These are phyloP conservation scores for Kwoniella sp. DNA, from an alignment of 768 basidiomycete species.

Conservation along the genomic window DNA sequence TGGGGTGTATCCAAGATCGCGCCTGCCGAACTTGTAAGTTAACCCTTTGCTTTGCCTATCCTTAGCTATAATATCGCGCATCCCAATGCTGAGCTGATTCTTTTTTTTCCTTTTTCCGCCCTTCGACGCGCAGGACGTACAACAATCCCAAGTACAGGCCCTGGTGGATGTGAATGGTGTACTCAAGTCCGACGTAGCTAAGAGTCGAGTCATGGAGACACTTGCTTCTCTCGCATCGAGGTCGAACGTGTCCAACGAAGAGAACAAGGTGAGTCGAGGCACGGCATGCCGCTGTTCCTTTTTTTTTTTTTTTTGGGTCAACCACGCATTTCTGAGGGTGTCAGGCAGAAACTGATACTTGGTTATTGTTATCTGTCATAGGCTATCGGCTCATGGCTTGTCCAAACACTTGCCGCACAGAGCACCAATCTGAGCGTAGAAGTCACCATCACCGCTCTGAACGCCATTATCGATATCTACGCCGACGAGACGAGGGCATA, in stretches of 20 bases:
- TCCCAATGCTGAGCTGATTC: no score
- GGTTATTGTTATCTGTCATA: slow-evolving; percentile 30
- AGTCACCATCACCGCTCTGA: slow-evolving; percentile 72
- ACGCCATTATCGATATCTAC: slow-evolving; percentile 88
- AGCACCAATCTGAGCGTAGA: slow-evolving; percentile 61
- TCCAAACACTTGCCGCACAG: slow-evolving; percentile 59
- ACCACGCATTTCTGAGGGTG: no score
- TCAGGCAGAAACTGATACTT: no score
- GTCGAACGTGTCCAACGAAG: slow-evolving; percentile 63
- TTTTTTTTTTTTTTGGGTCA: no score
- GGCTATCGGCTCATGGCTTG: slow-evolving; percentile 53
- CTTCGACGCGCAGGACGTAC: slow-evolving; percentile 56
- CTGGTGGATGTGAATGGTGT: slow-evolving; percentile 69
- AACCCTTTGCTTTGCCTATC: no score
- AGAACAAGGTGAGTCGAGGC: slow-evolving; percentile 63
- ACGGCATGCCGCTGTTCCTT: no score
- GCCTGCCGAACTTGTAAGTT: slow-evolving; percentile 66
- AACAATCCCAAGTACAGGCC: slow-evolving; percentile 61
- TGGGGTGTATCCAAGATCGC: slow-evolving; percentile 84
- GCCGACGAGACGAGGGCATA: slow-evolving; percentile 81
- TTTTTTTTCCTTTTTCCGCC: no score
- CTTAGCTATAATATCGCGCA: no score
- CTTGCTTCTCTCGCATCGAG: slow-evolving; percentile 79
- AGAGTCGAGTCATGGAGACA: slow-evolving; percentile 80
- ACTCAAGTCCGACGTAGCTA: slow-evolving; percentile 62